Evolutionary conservation across 2,329 filamentous ascomycete species (phyloP), one percentile per base, ranked within the genome.

Genomic region (Beauveria varroae): DNA sequence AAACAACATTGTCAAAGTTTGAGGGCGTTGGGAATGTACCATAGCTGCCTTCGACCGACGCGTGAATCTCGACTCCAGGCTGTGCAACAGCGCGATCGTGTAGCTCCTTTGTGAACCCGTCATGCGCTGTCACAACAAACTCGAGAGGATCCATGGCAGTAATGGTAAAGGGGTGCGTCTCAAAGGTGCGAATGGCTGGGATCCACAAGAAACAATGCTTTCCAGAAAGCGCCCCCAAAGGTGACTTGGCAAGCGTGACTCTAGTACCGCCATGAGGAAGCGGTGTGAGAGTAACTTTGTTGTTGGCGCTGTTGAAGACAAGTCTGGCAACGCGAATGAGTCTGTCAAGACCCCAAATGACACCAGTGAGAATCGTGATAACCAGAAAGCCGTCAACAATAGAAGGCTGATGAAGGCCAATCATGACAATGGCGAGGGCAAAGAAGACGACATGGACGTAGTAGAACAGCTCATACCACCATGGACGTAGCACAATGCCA

Each of bases 151-250:
- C 70, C 18, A 75, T 77, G 24, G 76, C 71, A 24, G 81, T 80
- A 54, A 87, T 82, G 2, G 85, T 87, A 65, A 88, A 88, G 0
- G 85, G 85, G 64, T 89, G 86, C 2, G 81, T 84, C 70, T 88
- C 82, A 20, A 81, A 73, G 1, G 74, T 65, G 10, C 85, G 79
- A 53, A 88, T 77, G 5, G 73, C 73, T 0, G 86, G 86, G 7
- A 88, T 79, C 83, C 84, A 88, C 34, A 88, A 70, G 67, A 86
- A 87, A 65, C 82, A 84, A 67, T 89, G 86, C 63, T 82, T 81
- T 1, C 84, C 85, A 0, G 85, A 78, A 2, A 73, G 69, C 1
- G 79, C 79, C 2, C 73, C 70, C 0, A 75, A 63, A 1, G 79
- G 78, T 3, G 78, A 76, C 68, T 82, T 81, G 55, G 76, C 72